Percentiles rank a stretch among this genome's conserved stretches.
Conservation (phyloP, 805 yeast genomes). For the Saccharomycopsis schoenii region DNA sequence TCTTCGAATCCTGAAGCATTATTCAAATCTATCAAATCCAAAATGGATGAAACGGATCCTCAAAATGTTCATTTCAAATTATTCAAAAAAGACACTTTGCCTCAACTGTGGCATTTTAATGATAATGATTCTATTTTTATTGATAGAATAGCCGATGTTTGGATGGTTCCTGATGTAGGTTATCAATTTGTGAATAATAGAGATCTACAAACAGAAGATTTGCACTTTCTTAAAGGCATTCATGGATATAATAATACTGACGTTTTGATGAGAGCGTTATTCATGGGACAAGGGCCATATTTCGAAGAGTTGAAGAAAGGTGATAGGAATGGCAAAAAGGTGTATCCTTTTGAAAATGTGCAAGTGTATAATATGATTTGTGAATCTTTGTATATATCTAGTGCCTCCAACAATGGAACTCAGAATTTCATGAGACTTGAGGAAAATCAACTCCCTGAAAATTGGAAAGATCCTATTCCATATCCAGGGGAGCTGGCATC, state of each 20-base stretch:
- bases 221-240: slow-evolving; percentile 54
- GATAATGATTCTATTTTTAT: slow-evolving; percentile 27
- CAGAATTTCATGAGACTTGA: slow-evolving; percentile 20
- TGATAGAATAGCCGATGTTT: slow-evolving; percentile 69
- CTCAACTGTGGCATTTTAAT: slow-evolving; percentile 27
- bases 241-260: slow-evolving; percentile 80
- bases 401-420: slow-evolving; percentile 55
- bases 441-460: slow-evolving; percentile 26
- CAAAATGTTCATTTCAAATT: slow-evolving; percentile 34
- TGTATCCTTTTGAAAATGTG: slow-evolving; percentile 58
- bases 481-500: slow-evolving; percentile 35
- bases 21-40: slow-evolving; percentile 31
- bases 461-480: slow-evolving; percentile 37
- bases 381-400: slow-evolving; percentile 42
- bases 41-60: slow-evolving; percentile 27
- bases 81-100: slow-evolving; percentile 47
- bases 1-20: slow-evolving; percentile 34
- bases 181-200: slow-evolving; percentile 59
- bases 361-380: slow-evolving; percentile 71
- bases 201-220: slow-evolving; percentile 29
- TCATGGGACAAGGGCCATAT: slow-evolving; percentile 74
- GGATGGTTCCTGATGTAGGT: slow-evolving; percentile 80
- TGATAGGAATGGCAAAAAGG: slow-evolving; percentile 23
- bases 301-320: slow-evolving; percentile 30
- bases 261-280: slow-evolving; percentile 73